Conservation (phyloP, 192 early-diverging fungal species). For the Piromyces sp. region DNA sequence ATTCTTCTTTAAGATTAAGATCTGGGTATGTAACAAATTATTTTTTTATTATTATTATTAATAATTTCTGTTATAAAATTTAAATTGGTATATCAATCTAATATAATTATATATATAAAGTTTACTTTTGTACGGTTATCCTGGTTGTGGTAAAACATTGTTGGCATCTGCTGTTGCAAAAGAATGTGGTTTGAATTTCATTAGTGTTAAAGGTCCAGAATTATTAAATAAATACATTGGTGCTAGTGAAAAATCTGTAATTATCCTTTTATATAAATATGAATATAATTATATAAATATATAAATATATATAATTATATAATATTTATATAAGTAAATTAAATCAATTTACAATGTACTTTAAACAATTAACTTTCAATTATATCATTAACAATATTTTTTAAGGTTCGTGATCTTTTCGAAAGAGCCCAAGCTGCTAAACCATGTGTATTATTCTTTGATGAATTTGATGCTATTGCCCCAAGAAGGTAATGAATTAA, state of each 20-base stretch:
- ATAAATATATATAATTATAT: too few relatives aligned
- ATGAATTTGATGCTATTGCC: conserved; percentile 95
- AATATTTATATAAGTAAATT: too few relatives aligned
- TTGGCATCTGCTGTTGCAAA: conserved; percentile 87
- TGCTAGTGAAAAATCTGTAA: conserved; percentile 79
- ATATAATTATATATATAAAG: conserved; percentile 10
- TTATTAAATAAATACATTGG: conserved; percentile 98
- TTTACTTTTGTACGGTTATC: conserved; percentile 84
- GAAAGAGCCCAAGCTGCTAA: conserved; percentile 79
- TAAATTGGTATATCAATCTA: too few relatives aligned
- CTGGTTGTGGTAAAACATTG: conserved; percentile 97
- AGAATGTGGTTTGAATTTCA: conserved; percentile 93
- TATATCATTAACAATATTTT: too few relatives aligned
- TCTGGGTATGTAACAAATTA: conserved; percentile 41
- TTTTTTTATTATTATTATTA: too few relatives aligned
- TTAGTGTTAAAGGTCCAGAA: conserved; percentile 93
- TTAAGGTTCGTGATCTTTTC: conserved; percentile 77
- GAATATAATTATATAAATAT: too few relatives aligned
- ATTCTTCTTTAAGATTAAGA: conserved; percentile 68
- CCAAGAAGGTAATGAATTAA: conserved; percentile 45
- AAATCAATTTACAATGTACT: too few relatives aligned
- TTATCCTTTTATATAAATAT: background rate
- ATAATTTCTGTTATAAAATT: too few relatives aligned
- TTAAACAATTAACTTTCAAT: too few relatives aligned
- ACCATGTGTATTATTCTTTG: conserved; percentile 94